phyloP scores from a whole-genome alignment of 139 green algal species.

The Closterium sp. region DNA sequence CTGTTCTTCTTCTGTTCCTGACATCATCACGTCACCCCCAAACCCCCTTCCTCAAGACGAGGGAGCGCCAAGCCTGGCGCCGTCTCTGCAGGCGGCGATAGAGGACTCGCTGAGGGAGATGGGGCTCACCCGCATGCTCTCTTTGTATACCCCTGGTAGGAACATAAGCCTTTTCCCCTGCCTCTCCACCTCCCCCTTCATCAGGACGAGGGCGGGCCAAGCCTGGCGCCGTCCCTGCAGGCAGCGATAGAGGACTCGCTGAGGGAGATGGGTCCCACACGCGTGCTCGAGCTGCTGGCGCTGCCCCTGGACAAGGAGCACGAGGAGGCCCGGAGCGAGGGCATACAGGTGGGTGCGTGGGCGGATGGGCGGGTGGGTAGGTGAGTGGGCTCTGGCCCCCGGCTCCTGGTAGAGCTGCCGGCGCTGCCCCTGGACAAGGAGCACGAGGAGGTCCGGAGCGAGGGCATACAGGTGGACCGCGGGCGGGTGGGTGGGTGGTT shows the following conservation, averaged over 20 bases:
- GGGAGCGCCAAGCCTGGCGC: too few species aligned
- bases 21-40: too few species aligned
- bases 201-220: conserved; percentile 32
- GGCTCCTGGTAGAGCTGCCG: too few species aligned
- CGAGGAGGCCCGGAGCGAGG: conserved; percentile 7
- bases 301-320: conserved; percentile 34
- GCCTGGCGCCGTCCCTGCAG: conserved; percentile 40
- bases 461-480: conserved; percentile 33
- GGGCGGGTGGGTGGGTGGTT: neutral
- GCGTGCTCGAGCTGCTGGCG: conserved; percentile 49
- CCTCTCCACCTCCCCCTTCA: neutral
- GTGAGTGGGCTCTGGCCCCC: neutral
- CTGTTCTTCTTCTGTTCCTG: neutral
- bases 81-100: neutral
- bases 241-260: conserved; percentile 38
- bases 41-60: neutral
- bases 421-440: neutral
- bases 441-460: neutral
- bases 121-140: conserved; percentile 35
- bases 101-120: conserved; percentile 32
- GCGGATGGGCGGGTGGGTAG: neutral
- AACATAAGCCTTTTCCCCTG: neutral
- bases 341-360: conserved; percentile 28
- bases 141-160: too few species aligned
- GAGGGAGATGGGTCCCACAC: conserved; percentile 22